These are phyloP conservation scores for Colletotrichum sp. DNA, from an alignment of 2,329 filamentous ascomycete genomes.

Conservation along the genomic window DNA sequence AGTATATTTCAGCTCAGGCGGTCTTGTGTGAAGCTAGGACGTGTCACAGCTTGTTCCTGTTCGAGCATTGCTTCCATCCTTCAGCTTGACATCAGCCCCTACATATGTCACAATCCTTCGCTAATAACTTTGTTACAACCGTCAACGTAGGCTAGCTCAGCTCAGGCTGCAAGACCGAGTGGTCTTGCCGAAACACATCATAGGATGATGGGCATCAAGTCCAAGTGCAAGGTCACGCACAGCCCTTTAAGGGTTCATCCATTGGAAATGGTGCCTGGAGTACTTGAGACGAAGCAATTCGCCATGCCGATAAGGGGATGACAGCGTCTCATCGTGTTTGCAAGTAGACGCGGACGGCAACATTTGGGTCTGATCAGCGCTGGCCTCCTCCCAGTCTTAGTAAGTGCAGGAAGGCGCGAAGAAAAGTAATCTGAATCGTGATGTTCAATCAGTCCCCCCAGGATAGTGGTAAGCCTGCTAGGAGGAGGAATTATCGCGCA, in stretches of 20 bases:
- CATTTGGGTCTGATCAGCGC: not conserved
- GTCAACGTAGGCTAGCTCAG: not conserved
- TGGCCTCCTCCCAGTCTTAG: not conserved
- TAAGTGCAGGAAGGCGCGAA: not conserved
- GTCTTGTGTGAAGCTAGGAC: slow-evolving; percentile 3
- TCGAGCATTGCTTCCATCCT: not conserved
- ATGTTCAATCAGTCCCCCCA: not conserved
- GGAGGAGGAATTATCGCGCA: not conserved
- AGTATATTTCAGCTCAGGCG: not conserved
- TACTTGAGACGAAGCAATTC: not conserved
- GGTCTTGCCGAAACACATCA: not conserved
- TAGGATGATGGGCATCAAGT: not conserved
- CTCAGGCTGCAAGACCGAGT: not conserved
- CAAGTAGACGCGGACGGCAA: not conserved
- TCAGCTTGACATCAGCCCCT: not conserved
- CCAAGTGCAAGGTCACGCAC: not conserved
- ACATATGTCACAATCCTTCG: not conserved
- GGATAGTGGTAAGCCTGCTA: not conserved
- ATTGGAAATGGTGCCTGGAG: not conserved
- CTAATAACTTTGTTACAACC: not conserved
- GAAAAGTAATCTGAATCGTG: not conserved
- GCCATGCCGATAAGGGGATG: not conserved
- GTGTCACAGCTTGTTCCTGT: not conserved
- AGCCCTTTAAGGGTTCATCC: not conserved
- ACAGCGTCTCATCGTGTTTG: not conserved